A percentile compares a stretch with the other conserved stretches of the same genome.
These are phyloP conservation scores for Mycena haematopus DNA, from an alignment of 768 basidiomycete genomes.

Conservation along the genomic window DNA sequence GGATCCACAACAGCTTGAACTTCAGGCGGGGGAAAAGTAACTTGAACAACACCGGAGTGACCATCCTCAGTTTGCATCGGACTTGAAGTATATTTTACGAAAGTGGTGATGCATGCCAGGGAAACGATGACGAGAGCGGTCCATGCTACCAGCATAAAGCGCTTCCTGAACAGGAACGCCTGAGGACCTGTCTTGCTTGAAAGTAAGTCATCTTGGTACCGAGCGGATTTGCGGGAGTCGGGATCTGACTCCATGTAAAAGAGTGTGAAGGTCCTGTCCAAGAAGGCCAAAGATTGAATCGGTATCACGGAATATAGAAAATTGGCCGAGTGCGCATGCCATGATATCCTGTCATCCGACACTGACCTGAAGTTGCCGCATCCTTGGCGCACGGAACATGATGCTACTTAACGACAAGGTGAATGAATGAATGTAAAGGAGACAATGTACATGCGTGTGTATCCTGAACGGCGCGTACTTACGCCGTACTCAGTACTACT, in stretches of 20 bases:
- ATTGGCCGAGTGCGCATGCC: background rate
- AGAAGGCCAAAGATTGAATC: background rate
- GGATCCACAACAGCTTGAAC: slow-evolving; percentile 23
- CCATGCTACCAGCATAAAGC: slow-evolving; percentile 36
- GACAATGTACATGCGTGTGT: no score
- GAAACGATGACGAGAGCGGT: slow-evolving; percentile 38
- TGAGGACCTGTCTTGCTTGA: background rate
- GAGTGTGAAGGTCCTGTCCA: background rate
- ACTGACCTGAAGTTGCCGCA: no score
- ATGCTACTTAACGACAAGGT: no score
- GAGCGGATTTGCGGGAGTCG: slow-evolving; percentile 4
- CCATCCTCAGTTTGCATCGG: slow-evolving; percentile 5
- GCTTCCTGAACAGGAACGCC: slow-evolving; percentile 26
- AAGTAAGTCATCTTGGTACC: slow-evolving; percentile 7
- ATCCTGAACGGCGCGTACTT: no score
- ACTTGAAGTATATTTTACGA: slow-evolving; percentile 33
- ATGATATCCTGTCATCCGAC: no score
- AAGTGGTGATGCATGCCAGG: slow-evolving; percentile 36
- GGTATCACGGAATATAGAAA: background rate
- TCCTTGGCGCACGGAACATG: no score
- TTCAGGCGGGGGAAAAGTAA: background rate
- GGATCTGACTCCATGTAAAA: slow-evolving; percentile 9
- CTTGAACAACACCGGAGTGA: background rate
- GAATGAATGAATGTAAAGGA: no score
- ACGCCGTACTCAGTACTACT: no score